These are phyloP conservation scores for Wickerhamiella nectarea DNA, from an alignment of 805 yeast genomes.

Conservation along the genomic window DNA sequence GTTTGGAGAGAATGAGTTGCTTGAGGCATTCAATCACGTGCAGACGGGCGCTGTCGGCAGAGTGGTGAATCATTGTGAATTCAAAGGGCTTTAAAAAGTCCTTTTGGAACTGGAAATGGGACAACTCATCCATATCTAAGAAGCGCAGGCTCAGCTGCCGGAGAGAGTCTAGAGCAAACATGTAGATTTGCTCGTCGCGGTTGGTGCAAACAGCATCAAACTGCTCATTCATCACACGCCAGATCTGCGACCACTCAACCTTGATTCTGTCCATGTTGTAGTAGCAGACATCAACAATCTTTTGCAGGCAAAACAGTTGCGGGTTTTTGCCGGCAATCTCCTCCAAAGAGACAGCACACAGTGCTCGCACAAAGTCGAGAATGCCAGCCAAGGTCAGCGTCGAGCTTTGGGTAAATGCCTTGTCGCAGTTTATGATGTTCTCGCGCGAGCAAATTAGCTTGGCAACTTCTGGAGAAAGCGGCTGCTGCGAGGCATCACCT, in stretches of 20 bases:
- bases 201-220: constrained; percentile 79
- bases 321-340: constrained; percentile 89
- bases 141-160: constrained; percentile 88
- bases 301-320: constrained; percentile 81
- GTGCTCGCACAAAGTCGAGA: constrained; percentile 71
- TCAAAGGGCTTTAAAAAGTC: constrained; percentile 88
- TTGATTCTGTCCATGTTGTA: constrained; percentile 94
- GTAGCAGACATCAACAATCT: constrained; percentile 93
- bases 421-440: constrained; percentile 49
- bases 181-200: constrained; percentile 57
- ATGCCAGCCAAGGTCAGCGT: constrained; percentile 72
- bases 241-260: constrained; percentile 89
- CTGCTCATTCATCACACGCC: constrained; percentile 86
- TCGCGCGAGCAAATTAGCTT: constrained; percentile 25
- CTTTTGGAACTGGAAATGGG: constrained; percentile 90
- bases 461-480: constrained; percentile 22
- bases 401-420: constrained; percentile 71
- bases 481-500: background rate
- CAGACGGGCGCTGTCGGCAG: constrained; percentile 58
- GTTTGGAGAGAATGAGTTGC: constrained; percentile 69
- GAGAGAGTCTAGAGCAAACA: constrained; percentile 86
- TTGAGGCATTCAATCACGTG: constrained; percentile 82
- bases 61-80: constrained; percentile 56
- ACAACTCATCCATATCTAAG: constrained; percentile 81
- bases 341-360: constrained; percentile 74